Evolutionary conservation across 176 grass and related monocot species (phyloP).

Genomic region (Oryza officinalis): DNA sequence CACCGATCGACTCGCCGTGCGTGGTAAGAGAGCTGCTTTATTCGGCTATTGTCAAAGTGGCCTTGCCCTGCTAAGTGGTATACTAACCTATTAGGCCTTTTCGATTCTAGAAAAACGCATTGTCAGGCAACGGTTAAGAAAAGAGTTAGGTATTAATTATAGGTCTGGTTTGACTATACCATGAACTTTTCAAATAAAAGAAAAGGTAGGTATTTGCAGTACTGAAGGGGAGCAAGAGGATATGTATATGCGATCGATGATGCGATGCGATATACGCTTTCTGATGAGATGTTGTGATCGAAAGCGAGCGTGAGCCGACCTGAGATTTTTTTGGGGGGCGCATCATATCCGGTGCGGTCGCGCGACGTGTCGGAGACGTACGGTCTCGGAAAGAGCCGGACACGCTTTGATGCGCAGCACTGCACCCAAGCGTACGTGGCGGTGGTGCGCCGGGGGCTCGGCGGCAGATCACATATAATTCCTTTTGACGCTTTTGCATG

Average conservation of each 20-base stretch:
- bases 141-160: not conserved
- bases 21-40: not conserved
- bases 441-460: not conserved
- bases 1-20: not conserved
- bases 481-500: not conserved
- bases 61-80: not conserved
- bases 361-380: conserved; percentile 2
- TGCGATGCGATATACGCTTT: not conserved
- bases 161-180: not conserved
- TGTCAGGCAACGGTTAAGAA: no score
- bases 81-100: no score
- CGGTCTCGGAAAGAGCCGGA: not conserved
- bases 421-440: not conserved
- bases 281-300: not conserved
- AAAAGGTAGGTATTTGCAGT: not conserved
- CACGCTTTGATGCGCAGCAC: not conserved
- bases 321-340: not conserved
- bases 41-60: not conserved
- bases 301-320: not conserved
- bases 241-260: not conserved
- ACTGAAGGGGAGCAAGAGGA: not conserved
- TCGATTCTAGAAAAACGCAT: no score
- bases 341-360: not conserved
- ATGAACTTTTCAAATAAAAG: not conserved
- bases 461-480: not conserved